Evolutionary conservation across 1,139 yeast genomes (phyloP), one percentile per base, ranked within the genome.

Genomic region (Candida tropicalis): DNA sequence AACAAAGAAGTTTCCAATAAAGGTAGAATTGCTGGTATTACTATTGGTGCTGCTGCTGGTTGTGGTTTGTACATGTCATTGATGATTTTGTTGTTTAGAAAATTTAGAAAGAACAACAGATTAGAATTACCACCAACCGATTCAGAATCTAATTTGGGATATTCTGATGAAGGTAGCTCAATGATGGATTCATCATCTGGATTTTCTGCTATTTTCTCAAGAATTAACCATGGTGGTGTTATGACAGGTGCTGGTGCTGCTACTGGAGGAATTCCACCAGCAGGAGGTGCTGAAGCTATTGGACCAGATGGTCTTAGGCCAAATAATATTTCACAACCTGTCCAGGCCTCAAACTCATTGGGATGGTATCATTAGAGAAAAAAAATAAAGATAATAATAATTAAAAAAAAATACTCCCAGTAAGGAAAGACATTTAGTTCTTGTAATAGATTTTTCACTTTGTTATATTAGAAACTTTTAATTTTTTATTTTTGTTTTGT

Each of bases 41-140:
- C 84, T 22, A 68, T 84, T 39, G 90, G 90, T 44, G 79, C 87
- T n/a, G 79, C 83, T 18, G 77, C 78, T 22, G 93, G 91, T 43
- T 79, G 83, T 45, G 68, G 75, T 5, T 60, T 76, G 20, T 84
- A 83, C 60, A 66, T 84, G 60, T 66, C 78, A 1, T 66, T 79
- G 34, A 73, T 84, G 74, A 66, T 73, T 32, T 57, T 60, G 31
- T 58, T 73, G 43, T 73, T 73, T 62, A 69, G 62, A 54, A 63
- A 66, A 51, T 69, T 56, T 53, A 70, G 64, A 52, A 68, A 67
- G 57, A 26, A 31, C 11, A 62, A 60, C 40, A 64, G 60, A 42
- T 56, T 73, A 42, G 74, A 67, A 51, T 66, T 73, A 47, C 77
- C 76, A 20, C 65, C 71, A 34, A 63, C 74, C 10, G 79, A 73